A percentile compares a stretch with the other conserved stretches of the same genome.
phyloP scores from a whole-genome alignment of 768 basidiomycete genomes.

The Boletus vinaceobasis region DNA sequence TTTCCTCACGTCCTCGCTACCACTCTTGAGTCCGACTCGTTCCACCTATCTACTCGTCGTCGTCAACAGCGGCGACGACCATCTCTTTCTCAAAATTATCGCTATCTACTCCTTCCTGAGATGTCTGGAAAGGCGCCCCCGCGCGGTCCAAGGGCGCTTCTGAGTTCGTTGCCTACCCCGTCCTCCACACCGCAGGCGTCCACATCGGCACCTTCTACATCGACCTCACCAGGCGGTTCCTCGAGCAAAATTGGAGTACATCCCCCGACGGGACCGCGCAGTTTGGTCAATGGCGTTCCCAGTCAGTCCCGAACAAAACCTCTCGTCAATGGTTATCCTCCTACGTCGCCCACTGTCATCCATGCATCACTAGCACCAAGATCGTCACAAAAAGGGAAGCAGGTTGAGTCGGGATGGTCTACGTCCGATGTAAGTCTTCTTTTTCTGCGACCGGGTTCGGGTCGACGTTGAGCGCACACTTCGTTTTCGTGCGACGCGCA shows the following conservation, averaged over 20 bases:
- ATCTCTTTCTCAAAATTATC: background rate
- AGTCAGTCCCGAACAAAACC: constrained; percentile 36
- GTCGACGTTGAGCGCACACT: background rate
- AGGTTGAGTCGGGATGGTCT: constrained; percentile 36
- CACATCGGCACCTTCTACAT: constrained; percentile 32
- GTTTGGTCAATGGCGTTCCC: constrained; percentile 43
- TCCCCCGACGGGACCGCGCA: constrained; percentile 67
- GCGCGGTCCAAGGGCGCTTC: constrained; percentile 66
- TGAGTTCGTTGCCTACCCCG: constrained; percentile 41
- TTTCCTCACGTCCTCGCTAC: constrained; percentile 6
- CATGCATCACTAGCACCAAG: constrained; percentile 33
- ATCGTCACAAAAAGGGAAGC: constrained; percentile 41
- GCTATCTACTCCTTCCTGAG: background rate
- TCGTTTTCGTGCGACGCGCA: constrained; percentile 12
- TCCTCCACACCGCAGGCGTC: constrained; percentile 29
- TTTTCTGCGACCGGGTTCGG: background rate
- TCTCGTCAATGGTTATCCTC: constrained; percentile 42
- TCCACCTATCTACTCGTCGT: constrained; percentile 20
- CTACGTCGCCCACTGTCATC: constrained; percentile 23
- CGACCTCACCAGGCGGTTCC: constrained; percentile 30
- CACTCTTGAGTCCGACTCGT: constrained; percentile 1
- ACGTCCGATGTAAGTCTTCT: constrained; percentile 33
- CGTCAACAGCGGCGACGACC: constrained; percentile 24
- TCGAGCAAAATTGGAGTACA: constrained; percentile 46
- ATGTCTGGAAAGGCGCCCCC: constrained; percentile 80